These are phyloP conservation scores for Paecilomyces sp. DNA, from an alignment of 2,329 filamentous ascomycete species.

Conservation along the genomic window DNA sequence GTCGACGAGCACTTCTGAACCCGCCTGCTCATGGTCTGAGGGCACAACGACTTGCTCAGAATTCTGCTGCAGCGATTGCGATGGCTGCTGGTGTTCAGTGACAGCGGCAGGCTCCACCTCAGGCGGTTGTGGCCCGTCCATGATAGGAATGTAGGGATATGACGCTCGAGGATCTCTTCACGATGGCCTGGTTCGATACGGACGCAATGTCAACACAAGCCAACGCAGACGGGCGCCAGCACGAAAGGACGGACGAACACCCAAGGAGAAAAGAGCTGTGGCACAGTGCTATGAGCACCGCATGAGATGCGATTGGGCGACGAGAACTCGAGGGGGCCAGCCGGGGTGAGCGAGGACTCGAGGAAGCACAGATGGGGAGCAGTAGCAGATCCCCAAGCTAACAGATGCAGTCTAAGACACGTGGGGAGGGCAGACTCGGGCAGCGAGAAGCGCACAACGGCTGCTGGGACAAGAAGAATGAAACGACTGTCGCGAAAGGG, in stretches of 20 bases:
- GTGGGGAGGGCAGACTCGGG: background rate
- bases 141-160: conserved; percentile 4
- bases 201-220: conserved; percentile 1
- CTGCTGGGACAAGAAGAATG: background rate
- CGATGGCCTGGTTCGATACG: background rate
- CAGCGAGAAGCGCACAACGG: background rate
- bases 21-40: conserved; percentile 21
- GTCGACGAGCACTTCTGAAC: conserved; percentile 25
- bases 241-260: conserved; percentile 13
- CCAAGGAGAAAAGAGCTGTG: conserved; percentile 5
- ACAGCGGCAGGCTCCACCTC: conserved; percentile 13
- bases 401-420: background rate
- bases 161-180: background rate
- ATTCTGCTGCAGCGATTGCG: conserved; percentile 7
- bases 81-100: conserved; percentile 8
- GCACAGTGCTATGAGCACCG: conserved; percentile 9
- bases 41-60: conserved; percentile 4
- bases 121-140: conserved; percentile 21
- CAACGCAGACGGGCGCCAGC: background rate
- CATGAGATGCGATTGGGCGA: conserved; percentile 9
- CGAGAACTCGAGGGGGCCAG: background rate
- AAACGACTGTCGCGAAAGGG: background rate
- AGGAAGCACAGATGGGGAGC: background rate
- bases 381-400: background rate
- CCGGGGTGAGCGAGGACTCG: background rate